A percentile compares a stretch with the other conserved stretches of the same genome.
Conservation (phyloP, 768 basidiomycete species). For the Hygrocybe punicea region DNA sequence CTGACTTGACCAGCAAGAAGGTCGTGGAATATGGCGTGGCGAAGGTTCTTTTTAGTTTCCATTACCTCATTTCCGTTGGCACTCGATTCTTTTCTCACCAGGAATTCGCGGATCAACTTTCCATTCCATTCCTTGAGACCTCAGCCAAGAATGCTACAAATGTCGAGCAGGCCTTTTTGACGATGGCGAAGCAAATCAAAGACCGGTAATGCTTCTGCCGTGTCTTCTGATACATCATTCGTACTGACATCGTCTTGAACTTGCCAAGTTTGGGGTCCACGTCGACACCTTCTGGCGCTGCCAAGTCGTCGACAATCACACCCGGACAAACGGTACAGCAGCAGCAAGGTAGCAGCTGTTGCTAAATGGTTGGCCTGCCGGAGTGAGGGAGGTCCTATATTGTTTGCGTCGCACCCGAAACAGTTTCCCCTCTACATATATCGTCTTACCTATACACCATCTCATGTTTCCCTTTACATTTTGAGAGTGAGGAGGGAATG, state of each 20-base stretch:
- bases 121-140: slow-evolving; percentile 95
- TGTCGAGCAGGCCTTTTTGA: slow-evolving; percentile 99
- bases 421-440: slow-evolving; percentile 17
- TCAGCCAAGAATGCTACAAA: slow-evolving; percentile 99
- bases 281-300: slow-evolving; percentile 66
- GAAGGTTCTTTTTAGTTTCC: slow-evolving; percentile 50
- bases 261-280: slow-evolving; percentile 75
- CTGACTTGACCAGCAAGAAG: slow-evolving; percentile 95
- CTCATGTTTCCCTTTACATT: neutral
- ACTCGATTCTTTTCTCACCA: slow-evolving; percentile 27
- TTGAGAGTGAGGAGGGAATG: neutral
- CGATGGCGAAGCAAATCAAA: slow-evolving; percentile 96
- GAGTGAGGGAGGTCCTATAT: neutral
- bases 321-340: slow-evolving; percentile 82
- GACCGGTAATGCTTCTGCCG: slow-evolving; percentile 54
- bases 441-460: slow-evolving; percentile 10
- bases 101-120: slow-evolving; percentile 94
- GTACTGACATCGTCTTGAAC: neutral
- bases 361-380: slow-evolving; percentile 45
- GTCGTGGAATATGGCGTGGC: slow-evolving; percentile 87
- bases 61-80: neutral
- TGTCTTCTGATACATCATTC: neutral
- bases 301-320: slow-evolving; percentile 80
- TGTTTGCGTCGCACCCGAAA: slow-evolving; percentile 14
- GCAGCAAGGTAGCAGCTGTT: slow-evolving; percentile 71